Evolutionary conservation across 106 monocot genomes (phyloP).

Genomic region (Phalaenopsis equestris): DNA sequence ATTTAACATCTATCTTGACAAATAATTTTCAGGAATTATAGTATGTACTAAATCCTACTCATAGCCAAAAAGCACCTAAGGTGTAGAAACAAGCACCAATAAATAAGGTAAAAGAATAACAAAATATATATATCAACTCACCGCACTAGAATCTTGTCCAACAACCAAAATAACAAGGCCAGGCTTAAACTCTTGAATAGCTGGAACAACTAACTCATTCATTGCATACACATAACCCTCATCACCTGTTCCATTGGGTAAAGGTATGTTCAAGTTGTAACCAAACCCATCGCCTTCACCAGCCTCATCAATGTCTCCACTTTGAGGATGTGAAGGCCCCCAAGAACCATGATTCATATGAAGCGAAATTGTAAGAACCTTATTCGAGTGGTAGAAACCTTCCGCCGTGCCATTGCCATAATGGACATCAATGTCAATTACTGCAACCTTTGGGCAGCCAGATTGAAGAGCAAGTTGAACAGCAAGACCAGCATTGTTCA

Average conservation of each 20-base stretch:
- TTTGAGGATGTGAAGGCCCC: slow-evolving; percentile 89
- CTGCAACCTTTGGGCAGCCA: slow-evolving; percentile 40
- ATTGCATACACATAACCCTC: slow-evolving; percentile 73
- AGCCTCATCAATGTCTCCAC: slow-evolving; percentile 57
- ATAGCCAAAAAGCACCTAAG: no score
- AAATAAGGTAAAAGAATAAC: no score
- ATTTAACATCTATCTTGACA: no score
- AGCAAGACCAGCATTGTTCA: slow-evolving; percentile 87
- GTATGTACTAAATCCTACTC: no score
- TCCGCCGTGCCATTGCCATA: slow-evolving; percentile 95
- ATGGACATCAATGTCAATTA: slow-evolving; percentile 87
- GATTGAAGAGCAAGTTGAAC: slow-evolving; percentile 62
- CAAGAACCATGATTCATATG: slow-evolving; percentile 96
- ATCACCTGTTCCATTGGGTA: slow-evolving; percentile 93
- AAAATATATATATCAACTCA: slow-evolving; percentile 20
- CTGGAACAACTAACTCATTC: slow-evolving; percentile 64
- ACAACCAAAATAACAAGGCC: slow-evolving; percentile 49
- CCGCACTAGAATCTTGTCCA: slow-evolving; percentile 91
- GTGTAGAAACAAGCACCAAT: no score
- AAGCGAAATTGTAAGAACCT: slow-evolving; percentile 77
- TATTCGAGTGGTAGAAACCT: slow-evolving; percentile 64
- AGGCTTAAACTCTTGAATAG: slow-evolving; percentile 57
- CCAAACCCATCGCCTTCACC: slow-evolving; percentile 67
- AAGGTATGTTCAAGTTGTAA: slow-evolving; percentile 85
- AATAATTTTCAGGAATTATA: no score